Evolutionary conservation across 2,329 filamentous ascomycete species (phyloP), one percentile per base, ranked within the genome.

Genomic region (Dactylellina cionopaga): DNA sequence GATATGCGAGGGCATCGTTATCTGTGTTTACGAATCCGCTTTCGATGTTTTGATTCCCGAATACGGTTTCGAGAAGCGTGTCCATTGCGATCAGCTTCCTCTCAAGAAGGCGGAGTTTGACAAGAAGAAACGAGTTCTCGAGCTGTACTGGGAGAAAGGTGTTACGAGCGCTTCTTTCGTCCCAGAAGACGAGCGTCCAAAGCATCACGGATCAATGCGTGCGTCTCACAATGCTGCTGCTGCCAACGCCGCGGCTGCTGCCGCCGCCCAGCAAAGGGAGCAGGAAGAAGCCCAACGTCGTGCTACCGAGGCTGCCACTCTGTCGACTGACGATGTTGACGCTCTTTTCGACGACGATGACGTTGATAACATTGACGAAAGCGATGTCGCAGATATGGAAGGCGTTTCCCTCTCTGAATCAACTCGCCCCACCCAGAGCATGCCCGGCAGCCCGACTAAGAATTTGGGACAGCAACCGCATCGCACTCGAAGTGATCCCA

Each of bases 131-230:
- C 89, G 95, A 63, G 88, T 98, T 27, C 85, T 99, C 47, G 95
- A 99, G 82, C 86, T 99, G 13, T 99, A 97, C 85, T 99, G 95
- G 95, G 95, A 99, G 88, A 99, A 98, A 87, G 95, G 95, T 47
- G 92, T 98, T 5, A 92, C 94, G 25, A 98, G 93, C 74, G 97
- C 94, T 43, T 91, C 93, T 1, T 99, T 96, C 77, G 90, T 99
- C 56, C 95, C 95, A 1, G 95, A 99, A 79, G 95, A 99, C 79
- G 95, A 99, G 83, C 90, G 93, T 65, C 93, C 93, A 59, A 96
- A 95, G 85, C 89, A 90, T 54, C 89, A 87, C 63, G 86, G 87
- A 9, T 90, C 90, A 73, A 87, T 91, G 77, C 88, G 92, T 75
- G 87, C 90, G 65, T 88, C 87, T 41, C 91, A 91, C 78, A 90